Evolutionary conservation across 129 eudicot genomes (phyloP), one percentile per base, ranked within the genome.

Genomic region (Lactuca sativa): DNA sequence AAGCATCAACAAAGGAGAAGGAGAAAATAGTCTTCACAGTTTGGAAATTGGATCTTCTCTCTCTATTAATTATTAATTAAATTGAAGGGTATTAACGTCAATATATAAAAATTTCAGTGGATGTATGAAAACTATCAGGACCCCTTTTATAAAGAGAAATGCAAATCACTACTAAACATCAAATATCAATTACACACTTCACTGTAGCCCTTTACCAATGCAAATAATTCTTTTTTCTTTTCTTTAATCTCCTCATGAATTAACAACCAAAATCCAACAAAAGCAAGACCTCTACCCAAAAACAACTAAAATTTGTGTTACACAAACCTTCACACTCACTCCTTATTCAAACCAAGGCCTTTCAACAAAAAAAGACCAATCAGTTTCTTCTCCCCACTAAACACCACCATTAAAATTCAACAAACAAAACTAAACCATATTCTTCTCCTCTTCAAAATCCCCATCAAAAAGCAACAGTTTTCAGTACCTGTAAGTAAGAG

Each of bases 401-500:
- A 38, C 36, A 73, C 18, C 44, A 67, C 73, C 70, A 1, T 9
- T 3, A 62, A 73, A 66, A 59, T 5, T 47, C 14, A 59, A 69
- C 69, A 78, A 30, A 55, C 69, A 51, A 60, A 59, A 51, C 78
- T 38, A 70, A 55, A 56, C 7, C 66, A 14, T 63, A 16, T 63
- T n/a, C 21, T 36, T 11, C 52, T 3, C n/a, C n/a, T 41, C 62
- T 36, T 34, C 64, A 54, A 32, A 47, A 32, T 49, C 0, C 43
- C 60, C 5, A 56, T 67, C 6, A 32, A 79, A 31, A 58, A 11
- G 8, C 60, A 10, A 62, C 55, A 62, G 10, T 31, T 47, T 8
- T 67, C 63, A 88, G 72, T 88, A 91, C 97, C 97, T 91, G 72
- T 91, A 91, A 67, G 83, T 88, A 80, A 84, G 79, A 15, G 96